phyloP scores from a whole-genome alignment of 1,284 basidiomycete genomes.

The Ceratobasidium sp. region DNA sequence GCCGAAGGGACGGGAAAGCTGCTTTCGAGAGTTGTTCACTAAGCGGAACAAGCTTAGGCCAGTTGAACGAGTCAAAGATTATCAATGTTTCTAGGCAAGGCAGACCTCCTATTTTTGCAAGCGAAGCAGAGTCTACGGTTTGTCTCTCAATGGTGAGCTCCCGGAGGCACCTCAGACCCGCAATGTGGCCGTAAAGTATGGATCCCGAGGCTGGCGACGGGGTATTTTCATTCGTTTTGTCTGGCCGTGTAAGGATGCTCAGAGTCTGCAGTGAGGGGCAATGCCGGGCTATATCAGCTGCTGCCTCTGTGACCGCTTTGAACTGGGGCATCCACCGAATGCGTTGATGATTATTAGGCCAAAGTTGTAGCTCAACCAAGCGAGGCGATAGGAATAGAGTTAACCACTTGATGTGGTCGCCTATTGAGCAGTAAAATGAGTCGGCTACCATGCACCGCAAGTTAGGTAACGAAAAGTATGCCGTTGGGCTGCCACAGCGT shows the following conservation, averaged over 20 bases:
- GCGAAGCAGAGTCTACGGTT: not conserved
- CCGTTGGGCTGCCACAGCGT: not conserved
- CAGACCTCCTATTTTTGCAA: not conserved
- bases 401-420: not conserved
- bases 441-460: not conserved
- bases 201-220: too few relatives aligned
- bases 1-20: not conserved
- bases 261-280: too few relatives aligned
- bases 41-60: not conserved
- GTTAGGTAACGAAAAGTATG: not conserved
- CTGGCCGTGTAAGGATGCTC: too few relatives aligned
- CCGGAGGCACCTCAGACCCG: slow-evolving; percentile 53
- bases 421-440: not conserved
- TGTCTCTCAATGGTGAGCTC: slow-evolving; percentile 70
- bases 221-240: too few relatives aligned
- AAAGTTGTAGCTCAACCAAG: not conserved
- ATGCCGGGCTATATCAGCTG: too few relatives aligned
- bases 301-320: too few relatives aligned
- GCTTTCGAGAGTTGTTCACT: not conserved
- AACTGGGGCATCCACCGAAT: too few relatives aligned
- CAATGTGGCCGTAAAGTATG: not conserved
- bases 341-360: too few relatives aligned
- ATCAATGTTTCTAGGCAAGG: not conserved
- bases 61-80: not conserved
- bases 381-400: not conserved